Conservation (phyloP, 148 eudicot genomes). For the Chenopodium album region DNA sequence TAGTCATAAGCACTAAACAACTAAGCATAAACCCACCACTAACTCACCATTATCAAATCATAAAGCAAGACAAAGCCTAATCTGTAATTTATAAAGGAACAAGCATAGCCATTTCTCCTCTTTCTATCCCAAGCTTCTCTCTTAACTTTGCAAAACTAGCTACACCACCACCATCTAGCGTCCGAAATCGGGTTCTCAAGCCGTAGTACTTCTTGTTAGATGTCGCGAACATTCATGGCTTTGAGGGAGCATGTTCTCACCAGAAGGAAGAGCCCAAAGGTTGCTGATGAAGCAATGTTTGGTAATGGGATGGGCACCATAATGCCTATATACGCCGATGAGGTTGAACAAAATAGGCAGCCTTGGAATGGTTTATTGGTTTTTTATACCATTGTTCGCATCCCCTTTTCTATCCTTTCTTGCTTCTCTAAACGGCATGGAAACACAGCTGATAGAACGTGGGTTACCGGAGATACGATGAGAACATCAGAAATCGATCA, state of each 20-base stretch:
- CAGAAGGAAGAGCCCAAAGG: slow-evolving; percentile 50
- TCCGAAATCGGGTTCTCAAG: background rate
- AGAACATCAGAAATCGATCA: slow-evolving; percentile 56
- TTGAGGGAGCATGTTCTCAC: slow-evolving; percentile 38
- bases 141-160: background rate
- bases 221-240: slow-evolving; percentile 33
- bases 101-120: background rate
- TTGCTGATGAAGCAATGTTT: slow-evolving; percentile 62
- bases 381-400: slow-evolving; percentile 37
- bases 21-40: slow-evolving; percentile 23
- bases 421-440: slow-evolving; percentile 49
- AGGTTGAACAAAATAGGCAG: slow-evolving; percentile 24
- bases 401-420: slow-evolving; percentile 50
- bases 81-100: slow-evolving; percentile 3
- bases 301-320: slow-evolving; percentile 15
- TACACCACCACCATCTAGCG: background rate
- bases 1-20: slow-evolving; percentile 25
- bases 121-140: background rate
- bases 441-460: slow-evolving; percentile 47
- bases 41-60: slow-evolving; percentile 9
- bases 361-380: slow-evolving; percentile 40
- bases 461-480: slow-evolving; percentile 56
- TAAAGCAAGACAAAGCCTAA: slow-evolving; percentile 4
- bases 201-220: background rate
- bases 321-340: slow-evolving; percentile 14